Conservation (phyloP, 176 grass and related monocot genomes). For the Oryza longistaminata region DNA sequence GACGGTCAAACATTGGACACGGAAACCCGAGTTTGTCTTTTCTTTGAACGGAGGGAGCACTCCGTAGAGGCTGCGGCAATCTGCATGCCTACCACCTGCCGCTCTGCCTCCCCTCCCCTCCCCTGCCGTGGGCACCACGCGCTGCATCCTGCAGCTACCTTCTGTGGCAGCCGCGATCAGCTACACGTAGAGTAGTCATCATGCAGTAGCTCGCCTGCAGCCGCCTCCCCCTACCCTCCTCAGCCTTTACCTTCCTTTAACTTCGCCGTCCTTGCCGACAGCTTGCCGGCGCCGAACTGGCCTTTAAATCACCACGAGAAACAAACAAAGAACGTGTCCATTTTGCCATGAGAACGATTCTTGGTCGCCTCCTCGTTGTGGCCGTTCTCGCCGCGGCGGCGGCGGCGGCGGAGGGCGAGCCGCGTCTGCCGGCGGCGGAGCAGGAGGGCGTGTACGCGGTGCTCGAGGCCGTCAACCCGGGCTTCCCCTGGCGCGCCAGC, state of each 20-base stretch:
- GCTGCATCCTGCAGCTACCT: background rate
- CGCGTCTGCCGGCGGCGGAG: conserved; percentile 37
- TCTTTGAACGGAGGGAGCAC: too few species aligned
- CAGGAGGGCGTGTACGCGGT: conserved; percentile 39
- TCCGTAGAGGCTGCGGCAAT: background rate
- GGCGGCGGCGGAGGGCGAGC: background rate
- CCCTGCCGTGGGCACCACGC: too few species aligned
- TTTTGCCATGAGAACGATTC: background rate
- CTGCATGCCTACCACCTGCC: background rate
- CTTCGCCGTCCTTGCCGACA: background rate
- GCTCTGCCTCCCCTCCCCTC: background rate
- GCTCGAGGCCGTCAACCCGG: conserved; percentile 48
- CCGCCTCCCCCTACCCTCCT: background rate
- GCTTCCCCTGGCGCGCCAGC: conserved; percentile 38
- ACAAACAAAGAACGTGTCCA: background rate
- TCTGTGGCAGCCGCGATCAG: background rate
- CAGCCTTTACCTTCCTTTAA: background rate
- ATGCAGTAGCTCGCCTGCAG: background rate
- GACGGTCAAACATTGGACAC: too few species aligned
- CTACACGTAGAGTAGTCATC: background rate
- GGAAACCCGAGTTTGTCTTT: too few species aligned
- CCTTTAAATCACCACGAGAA: background rate
- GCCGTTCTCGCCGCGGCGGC: background rate
- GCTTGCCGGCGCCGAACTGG: background rate
- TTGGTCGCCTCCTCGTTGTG: background rate